These are phyloP conservation scores for Fusarium sp. DNA, from an alignment of 2,329 filamentous ascomycete genomes.

Conservation along the genomic window DNA sequence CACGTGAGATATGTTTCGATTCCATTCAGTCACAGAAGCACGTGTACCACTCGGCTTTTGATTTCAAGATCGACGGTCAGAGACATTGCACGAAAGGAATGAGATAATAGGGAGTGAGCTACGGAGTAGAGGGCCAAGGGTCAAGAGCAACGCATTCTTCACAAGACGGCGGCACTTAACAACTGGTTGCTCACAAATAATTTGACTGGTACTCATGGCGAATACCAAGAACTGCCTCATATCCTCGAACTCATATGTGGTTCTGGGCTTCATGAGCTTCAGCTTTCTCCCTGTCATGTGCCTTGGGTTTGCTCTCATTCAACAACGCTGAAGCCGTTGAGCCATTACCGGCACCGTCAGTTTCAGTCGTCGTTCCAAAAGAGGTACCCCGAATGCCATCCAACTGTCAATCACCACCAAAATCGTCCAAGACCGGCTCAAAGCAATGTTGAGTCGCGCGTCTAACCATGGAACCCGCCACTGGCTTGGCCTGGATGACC, in stretches of 20 bases:
- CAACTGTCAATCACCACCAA: background rate
- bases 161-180: background rate
- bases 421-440: background rate
- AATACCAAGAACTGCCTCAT: background rate
- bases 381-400: background rate
- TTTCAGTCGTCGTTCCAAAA: conserved; percentile 7
- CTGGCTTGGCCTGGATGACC: conserved; percentile 1
- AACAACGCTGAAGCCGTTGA: background rate
- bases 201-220: background rate
- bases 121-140: background rate
- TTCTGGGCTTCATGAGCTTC: background rate
- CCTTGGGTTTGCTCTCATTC: background rate
- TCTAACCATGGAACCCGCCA: background rate
- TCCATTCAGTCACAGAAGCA: conserved; percentile 1
- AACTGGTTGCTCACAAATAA: background rate
- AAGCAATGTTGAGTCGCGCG: background rate
- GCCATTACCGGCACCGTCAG: background rate
- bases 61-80: conserved; percentile 1
- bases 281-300: background rate
- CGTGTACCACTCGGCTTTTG: conserved; percentile 14
- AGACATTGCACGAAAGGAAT: background rate
- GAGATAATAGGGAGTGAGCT: background rate
- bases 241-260: background rate
- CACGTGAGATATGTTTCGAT: conserved; percentile 29
- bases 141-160: background rate